Evolutionary conservation across 2,329 filamentous ascomycete species (phyloP).

Genomic region (Ceratocystis destructans): DNA sequence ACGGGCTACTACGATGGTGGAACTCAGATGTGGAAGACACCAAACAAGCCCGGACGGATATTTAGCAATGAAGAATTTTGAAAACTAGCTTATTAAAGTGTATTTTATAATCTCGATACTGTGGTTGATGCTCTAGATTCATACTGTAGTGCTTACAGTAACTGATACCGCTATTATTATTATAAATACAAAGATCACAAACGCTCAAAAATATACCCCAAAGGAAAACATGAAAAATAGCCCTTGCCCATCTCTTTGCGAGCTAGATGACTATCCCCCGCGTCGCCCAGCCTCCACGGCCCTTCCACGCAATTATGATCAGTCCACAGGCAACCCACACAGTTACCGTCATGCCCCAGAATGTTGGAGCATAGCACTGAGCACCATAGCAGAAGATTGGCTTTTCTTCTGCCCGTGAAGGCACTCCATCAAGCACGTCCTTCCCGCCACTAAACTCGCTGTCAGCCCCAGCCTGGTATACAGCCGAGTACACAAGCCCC

Average conservation of each 20-base stretch:
- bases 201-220: not conserved
- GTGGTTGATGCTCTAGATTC: not conserved
- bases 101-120: not conserved
- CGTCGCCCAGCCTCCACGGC: conserved; percentile 58
- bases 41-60: conserved; percentile 1
- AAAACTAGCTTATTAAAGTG: not conserved
- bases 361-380: conserved; percentile 65
- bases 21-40: conserved; percentile 1
- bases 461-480: conserved; percentile 57
- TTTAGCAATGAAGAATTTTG: not conserved
- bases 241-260: not conserved
- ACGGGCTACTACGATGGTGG: conserved; percentile 36
- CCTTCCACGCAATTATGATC: conserved; percentile 71
- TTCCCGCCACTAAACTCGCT: conserved; percentile 25
- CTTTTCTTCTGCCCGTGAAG: conserved; percentile 26
- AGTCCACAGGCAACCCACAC: conserved; percentile 63
- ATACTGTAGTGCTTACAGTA: not conserved
- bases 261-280: conserved; percentile 53
- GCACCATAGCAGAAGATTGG: conserved; percentile 65
- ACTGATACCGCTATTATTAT: not conserved
- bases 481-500: conserved; percentile 74
- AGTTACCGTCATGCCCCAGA: conserved; percentile 73
- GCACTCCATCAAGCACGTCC: not conserved
- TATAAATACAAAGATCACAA: not conserved
- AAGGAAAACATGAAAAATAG: not conserved